A percentile compares a stretch with the other conserved stretches of the same genome.
These are phyloP conservation scores for Mesotaenium endlicherianum DNA, from an alignment of 139 green algal genomes.

Conservation along the genomic window DNA sequence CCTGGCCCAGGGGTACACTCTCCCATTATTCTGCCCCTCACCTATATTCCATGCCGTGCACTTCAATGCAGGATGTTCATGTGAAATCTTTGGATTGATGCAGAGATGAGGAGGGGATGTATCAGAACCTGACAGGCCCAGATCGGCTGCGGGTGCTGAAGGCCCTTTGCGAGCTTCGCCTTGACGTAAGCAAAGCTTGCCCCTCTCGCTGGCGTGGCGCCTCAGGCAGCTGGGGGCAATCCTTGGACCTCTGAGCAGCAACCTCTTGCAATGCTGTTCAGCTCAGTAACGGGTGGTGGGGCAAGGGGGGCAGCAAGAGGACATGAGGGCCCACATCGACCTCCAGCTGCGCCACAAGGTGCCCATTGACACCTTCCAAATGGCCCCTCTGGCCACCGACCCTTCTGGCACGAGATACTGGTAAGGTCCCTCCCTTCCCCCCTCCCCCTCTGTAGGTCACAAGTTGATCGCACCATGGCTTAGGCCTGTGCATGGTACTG, in stretches of 20 bases:
- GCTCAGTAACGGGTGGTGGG: too few species aligned
- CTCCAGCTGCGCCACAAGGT: not conserved
- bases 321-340: not conserved
- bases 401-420: not conserved
- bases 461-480: too few species aligned
- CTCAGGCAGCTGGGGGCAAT: too few species aligned
- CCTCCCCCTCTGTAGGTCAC: too few species aligned
- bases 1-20: too few species aligned
- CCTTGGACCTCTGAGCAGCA: too few species aligned
- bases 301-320: not conserved
- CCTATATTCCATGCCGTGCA: not conserved
- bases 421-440: not conserved
- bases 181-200: slow-evolving; percentile 27
- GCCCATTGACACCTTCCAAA: not conserved
- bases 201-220: too few species aligned
- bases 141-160: slow-evolving; percentile 27
- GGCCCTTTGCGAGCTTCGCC: slow-evolving; percentile 17
- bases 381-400: not conserved
- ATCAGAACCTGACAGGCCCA: not conserved
- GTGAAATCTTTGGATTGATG: too few species aligned
- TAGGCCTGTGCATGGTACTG: too few species aligned
- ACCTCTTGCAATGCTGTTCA: too few species aligned
- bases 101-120: slow-evolving; percentile 10
- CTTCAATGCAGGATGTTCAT: not conserved
- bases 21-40: not conserved